Evolutionary conservation across 306 rosid species (phyloP).

Genomic region (Vicia villosa): DNA sequence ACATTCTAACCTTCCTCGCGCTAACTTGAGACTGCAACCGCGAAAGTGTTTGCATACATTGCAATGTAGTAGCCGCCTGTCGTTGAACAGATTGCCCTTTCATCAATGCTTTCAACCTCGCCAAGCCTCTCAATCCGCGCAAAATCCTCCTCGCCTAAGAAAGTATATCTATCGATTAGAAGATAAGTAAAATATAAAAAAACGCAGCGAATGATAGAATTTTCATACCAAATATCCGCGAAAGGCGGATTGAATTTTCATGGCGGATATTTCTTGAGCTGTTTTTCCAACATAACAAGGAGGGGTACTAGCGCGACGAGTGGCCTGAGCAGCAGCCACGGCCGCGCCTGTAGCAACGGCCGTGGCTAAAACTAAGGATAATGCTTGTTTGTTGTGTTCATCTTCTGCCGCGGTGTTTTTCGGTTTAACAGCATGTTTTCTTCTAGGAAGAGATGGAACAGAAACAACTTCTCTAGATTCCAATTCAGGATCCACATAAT

Average conservation of each 20-base stretch:
- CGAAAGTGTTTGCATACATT: slow-evolving; percentile 91
- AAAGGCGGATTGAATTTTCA: slow-evolving; percentile 69
- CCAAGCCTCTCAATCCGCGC: slow-evolving; percentile 78
- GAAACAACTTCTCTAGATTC: slow-evolving; percentile 30
- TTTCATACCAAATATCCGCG: slow-evolving; percentile 73
- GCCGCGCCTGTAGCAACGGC: slow-evolving; percentile 89
- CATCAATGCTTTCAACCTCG: slow-evolving; percentile 75
- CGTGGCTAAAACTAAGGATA: slow-evolving; percentile 81
- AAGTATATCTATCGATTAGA: background rate
- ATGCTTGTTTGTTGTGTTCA: slow-evolving; percentile 66
- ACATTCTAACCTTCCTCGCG: slow-evolving; percentile 71
- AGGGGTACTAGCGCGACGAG: slow-evolving; percentile 47
- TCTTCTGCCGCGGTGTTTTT: slow-evolving; percentile 40
- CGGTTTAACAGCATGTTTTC: slow-evolving; percentile 38
- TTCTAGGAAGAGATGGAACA: slow-evolving; percentile 43
- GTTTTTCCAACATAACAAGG: slow-evolving; percentile 45
- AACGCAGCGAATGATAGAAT: background rate
- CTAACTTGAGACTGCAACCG: slow-evolving; percentile 78
- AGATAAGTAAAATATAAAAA: background rate
- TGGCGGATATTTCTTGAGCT: slow-evolving; percentile 62
- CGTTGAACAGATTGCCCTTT: slow-evolving; percentile 78
- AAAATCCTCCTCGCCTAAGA: slow-evolving; percentile 77
- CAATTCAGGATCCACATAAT: slow-evolving; percentile 36
- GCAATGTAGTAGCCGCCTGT: slow-evolving; percentile 74
- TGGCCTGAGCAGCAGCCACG: slow-evolving; percentile 72